A percentile compares a stretch with the other conserved stretches of the same genome.
Conservation (phyloP, 1,139 yeast species). For the Groenewaldozyma sp. region DNA sequence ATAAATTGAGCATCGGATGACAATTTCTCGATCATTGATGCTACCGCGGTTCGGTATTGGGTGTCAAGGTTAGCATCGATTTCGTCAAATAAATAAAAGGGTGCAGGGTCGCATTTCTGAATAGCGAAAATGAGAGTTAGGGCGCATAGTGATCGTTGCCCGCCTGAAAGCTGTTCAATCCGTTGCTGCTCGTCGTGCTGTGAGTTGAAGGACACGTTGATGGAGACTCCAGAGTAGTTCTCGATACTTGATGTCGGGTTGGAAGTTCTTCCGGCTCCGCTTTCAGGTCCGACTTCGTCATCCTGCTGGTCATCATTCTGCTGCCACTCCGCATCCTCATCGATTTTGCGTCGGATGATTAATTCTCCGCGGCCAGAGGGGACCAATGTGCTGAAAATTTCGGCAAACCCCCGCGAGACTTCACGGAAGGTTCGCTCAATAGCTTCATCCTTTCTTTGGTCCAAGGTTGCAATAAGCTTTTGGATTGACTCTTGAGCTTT, state of each 20-base stretch:
- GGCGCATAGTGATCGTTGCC: constrained; percentile 93
- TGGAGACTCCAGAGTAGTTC: constrained; percentile 72
- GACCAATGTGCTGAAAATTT: constrained; percentile 69
- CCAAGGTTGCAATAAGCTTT: constrained; percentile 59
- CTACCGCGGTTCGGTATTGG: constrained; percentile 85
- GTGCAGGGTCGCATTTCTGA: constrained; percentile 94
- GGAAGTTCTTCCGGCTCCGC: constrained; percentile 17
- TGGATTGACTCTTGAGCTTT: constrained; percentile 67
- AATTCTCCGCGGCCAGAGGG: constrained; percentile 77
- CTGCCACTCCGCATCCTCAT: constrained; percentile 19
- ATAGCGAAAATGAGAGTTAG: constrained; percentile 87
- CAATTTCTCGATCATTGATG: constrained; percentile 58
- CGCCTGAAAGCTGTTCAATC: constrained; percentile 90
- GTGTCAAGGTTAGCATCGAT: constrained; percentile 93
- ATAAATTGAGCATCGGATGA: constrained; percentile 75
- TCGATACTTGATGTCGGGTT: constrained; percentile 35
- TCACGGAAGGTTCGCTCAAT: constrained; percentile 69
- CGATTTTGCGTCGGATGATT: constrained; percentile 47
- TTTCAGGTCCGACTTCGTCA: constrained; percentile 20
- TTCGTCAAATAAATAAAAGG: constrained; percentile 91
- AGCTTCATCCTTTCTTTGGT: constrained; percentile 74
- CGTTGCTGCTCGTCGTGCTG: constrained; percentile 78
- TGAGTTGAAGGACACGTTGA: constrained; percentile 84
- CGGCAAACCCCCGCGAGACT: constrained; percentile 64
- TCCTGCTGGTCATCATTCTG: constrained; percentile 21